Evolutionary conservation across 2,329 filamentous ascomycete genomes (phyloP), one percentile per base, ranked within the genome.

Genomic region (Sporothrix globosa): DNA sequence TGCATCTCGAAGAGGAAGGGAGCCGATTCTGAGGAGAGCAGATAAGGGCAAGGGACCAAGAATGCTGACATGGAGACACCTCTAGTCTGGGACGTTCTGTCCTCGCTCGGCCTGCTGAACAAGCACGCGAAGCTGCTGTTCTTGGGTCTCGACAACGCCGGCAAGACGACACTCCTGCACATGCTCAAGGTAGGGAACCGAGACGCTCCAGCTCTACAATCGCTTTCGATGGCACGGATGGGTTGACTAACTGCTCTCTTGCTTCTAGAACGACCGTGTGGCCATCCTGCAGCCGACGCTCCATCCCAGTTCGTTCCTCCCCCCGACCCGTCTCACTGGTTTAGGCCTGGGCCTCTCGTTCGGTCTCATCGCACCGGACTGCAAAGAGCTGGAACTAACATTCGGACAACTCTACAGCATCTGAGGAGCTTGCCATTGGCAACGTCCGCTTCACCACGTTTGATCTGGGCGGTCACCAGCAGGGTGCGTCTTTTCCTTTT

Each of bases 41-140:
- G 34, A 27, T 21, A 24, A 41, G 17, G 30, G 48, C 44, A 24
- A 52, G 11, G 39, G 41, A 54, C 6, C 19, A 50, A 19, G 27
- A 11, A 11, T 73, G 56, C 77, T 81, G 76, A 81, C 77, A 66
- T 6, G 63, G 19, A 2, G 6, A 4, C 10, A 41, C 7, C 73
- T 74, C 70, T 80, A 93, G 93, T 97, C 83, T 97, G 92, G 87
- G 92, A 97, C 84, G 85, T 96, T 77, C 89, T 97, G 78, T 92
- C 93, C 77, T 92, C 89, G 75, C 87, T 97, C 74, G 93, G 93
- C 77, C 87, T 97, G 78, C 86, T 95, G 75, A 97, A 97, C 88
- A 97, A 97, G 87, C 92, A 97, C 82, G 93, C 93, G 78, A 97
- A 97, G 88, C 88, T 97, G 72, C 88, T 97, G 71, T 97, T 97